Percentiles rank a stretch among this genome's conserved stretches.
Conservation (phyloP, 1,139 yeast species). For the Candida sp. region DNA sequence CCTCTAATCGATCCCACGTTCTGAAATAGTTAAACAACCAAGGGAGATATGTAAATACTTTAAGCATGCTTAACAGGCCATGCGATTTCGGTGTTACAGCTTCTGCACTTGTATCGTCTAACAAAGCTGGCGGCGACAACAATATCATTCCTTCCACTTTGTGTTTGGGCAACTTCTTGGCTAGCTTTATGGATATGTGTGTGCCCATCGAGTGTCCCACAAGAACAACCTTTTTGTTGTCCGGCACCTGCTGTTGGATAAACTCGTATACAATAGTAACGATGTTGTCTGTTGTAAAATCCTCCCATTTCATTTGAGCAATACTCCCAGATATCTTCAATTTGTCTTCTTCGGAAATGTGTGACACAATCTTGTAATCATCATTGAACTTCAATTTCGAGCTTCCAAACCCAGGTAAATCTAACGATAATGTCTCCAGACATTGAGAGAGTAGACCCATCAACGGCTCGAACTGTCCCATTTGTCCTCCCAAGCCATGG, state of each 20-base stretch:
- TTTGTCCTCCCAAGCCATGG: slow-evolving; percentile 83
- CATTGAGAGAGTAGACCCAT: slow-evolving; percentile 70
- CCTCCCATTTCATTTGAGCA: slow-evolving; percentile 39
- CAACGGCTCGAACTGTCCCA: slow-evolving; percentile 71
- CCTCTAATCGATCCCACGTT: slow-evolving; percentile 64
- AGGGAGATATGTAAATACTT: slow-evolving; percentile 47
- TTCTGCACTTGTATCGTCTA: slow-evolving; percentile 23
- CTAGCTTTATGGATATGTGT: slow-evolving; percentile 54
- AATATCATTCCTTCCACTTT: slow-evolving; percentile 51
- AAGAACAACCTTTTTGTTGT: slow-evolving; percentile 54
- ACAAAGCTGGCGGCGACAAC: slow-evolving; percentile 60
- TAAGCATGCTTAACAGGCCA: slow-evolving; percentile 18
- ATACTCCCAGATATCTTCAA: slow-evolving; percentile 33
- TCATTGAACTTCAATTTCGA: slow-evolving; percentile 33
- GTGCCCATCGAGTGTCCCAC: slow-evolving; percentile 84
- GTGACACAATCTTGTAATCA: slow-evolving; percentile 23
- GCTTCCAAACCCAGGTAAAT: slow-evolving; percentile 79
- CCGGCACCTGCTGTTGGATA: slow-evolving; percentile 40
- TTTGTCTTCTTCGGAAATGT: slow-evolving; percentile 28
- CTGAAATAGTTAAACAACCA: slow-evolving; percentile 58
- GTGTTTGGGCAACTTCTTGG: slow-evolving; percentile 39
- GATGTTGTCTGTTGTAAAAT: slow-evolving; percentile 52
- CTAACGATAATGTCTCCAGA: slow-evolving; percentile 65
- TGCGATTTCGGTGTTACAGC: not conserved
- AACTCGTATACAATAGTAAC: slow-evolving; percentile 49